Evolutionary conservation across 139 green algal genomes (phyloP).

Genomic region (Chara braunii): DNA sequence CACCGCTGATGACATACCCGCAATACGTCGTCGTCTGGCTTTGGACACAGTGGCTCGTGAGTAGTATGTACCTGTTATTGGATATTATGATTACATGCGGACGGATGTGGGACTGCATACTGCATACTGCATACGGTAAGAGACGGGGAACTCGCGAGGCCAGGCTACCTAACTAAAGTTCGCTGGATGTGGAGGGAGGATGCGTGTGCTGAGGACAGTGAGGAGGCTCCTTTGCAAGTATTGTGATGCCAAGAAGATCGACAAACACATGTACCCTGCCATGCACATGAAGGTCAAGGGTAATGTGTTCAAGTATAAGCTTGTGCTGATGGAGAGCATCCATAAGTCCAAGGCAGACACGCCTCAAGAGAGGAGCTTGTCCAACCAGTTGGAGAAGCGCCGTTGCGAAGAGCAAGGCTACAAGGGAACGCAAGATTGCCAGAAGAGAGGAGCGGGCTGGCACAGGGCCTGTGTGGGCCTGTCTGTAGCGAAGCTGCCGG

Average conservation of each 20-base stretch:
- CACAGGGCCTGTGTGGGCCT: conserved; percentile 20
- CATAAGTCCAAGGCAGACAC: conserved; percentile 99
- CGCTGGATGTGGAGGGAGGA: conserved; percentile 90
- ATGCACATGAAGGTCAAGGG: conserved; percentile 98
- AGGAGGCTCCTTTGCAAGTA: conserved; percentile 87
- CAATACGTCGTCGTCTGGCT: no score
- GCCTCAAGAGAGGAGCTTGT: conserved; percentile 91
- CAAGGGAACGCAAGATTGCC: conserved; percentile 83
- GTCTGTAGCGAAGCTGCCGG: no score
- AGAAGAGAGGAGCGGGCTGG: conserved; percentile 88
- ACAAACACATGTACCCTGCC: conserved; percentile 97
- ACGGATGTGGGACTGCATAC: no score
- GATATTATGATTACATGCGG: no score
- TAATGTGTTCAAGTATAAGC: conserved; percentile 99
- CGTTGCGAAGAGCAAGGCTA: conserved; percentile 92
- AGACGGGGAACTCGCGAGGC: conserved; percentile 92
- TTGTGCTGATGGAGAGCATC: conserved; percentile 98
- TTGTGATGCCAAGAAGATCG: conserved; percentile 98
- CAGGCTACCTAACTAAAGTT: conserved; percentile 90
- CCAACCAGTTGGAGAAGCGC: conserved; percentile 95
- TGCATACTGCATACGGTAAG: no score
- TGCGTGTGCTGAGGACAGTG: conserved; percentile 90
- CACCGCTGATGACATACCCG: no score
- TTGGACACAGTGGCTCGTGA: no score
- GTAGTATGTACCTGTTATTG: no score